Conservation (phyloP, 345 rosid species). For the Diplotaxis tenuifolia region DNA sequence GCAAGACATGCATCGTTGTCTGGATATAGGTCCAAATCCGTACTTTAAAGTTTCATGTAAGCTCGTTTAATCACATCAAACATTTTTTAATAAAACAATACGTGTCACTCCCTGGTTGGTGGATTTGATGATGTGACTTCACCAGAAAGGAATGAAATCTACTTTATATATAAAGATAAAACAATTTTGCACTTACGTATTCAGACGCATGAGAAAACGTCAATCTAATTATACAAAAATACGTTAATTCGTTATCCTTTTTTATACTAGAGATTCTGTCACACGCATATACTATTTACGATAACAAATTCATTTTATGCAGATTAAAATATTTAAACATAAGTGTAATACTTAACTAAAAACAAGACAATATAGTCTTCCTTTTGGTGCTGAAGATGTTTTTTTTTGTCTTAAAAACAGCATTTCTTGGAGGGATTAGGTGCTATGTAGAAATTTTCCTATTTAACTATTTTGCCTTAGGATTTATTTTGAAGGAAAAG, state of each 20-base stretch:
- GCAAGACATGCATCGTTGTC: no score
- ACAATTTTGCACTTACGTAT: no score
- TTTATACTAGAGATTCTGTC: neutral
- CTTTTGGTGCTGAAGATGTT: conserved; percentile 2
- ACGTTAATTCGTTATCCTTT: neutral
- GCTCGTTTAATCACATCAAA: no score
- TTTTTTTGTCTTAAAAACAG: neutral
- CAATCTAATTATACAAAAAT: neutral
- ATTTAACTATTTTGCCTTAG: neutral
- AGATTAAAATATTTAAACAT: neutral
- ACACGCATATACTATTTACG: conserved; percentile 11
- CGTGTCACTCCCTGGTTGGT: no score
- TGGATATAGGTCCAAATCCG: no score
- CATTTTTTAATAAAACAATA: no score
- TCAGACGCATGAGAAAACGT: neutral
- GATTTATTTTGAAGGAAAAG: no score
- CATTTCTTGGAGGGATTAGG: neutral
- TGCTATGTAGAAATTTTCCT: neutral
- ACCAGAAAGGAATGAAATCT: no score
- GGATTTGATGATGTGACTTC: no score
- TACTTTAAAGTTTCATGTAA: no score
- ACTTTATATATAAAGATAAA: no score
- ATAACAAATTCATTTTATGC: neutral
- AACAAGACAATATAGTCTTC: conserved; percentile 23
- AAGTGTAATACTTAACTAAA: neutral